Conservation (phyloP, 768 basidiomycete species). For the Lactarius psammicola region DNA sequence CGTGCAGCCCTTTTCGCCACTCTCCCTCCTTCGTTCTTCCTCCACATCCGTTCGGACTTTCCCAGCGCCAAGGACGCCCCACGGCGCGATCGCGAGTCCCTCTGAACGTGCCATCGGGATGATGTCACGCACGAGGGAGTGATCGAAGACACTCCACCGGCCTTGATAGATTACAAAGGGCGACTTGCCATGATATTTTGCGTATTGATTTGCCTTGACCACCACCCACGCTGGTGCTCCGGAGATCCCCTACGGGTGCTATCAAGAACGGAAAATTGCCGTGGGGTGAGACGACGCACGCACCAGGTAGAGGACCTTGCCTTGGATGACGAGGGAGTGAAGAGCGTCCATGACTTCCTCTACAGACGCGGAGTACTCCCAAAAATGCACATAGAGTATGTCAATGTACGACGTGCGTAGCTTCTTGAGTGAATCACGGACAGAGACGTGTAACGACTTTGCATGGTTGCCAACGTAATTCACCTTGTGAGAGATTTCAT, state of each 20-base stretch:
- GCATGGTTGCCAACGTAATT: conserved; percentile 45
- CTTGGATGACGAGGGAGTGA: conserved; percentile 40
- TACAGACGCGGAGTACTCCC: conserved; percentile 46
- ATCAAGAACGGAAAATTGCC: not conserved
- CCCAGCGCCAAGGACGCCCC: conserved; percentile 43
- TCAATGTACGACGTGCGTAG: conserved; percentile 58
- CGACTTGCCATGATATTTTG: conserved; percentile 39
- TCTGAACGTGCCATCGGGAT: conserved; percentile 39
- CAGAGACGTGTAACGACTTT: conserved; percentile 37
- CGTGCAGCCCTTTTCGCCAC: conserved; percentile 39
- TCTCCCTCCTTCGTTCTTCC: conserved; percentile 35
- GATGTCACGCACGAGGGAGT: conserved; percentile 45
- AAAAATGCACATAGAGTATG: conserved; percentile 54
- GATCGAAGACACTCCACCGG: conserved; percentile 33
- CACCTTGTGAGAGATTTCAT: conserved; percentile 34
- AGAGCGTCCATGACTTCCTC: conserved; percentile 43
- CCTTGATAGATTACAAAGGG: conserved; percentile 48
- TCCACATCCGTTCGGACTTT: conserved; percentile 42
- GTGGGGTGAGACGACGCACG: not conserved
- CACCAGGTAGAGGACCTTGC: conserved; percentile 46
- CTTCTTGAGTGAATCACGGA: conserved; percentile 44
- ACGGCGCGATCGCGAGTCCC: conserved; percentile 43
- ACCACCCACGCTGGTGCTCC: conserved; percentile 42
- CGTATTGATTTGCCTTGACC: conserved; percentile 40
- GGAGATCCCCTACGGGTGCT: conserved; percentile 6